Conservation (phyloP, 306 rosid genomes). For the Rubus idaeus region DNA sequence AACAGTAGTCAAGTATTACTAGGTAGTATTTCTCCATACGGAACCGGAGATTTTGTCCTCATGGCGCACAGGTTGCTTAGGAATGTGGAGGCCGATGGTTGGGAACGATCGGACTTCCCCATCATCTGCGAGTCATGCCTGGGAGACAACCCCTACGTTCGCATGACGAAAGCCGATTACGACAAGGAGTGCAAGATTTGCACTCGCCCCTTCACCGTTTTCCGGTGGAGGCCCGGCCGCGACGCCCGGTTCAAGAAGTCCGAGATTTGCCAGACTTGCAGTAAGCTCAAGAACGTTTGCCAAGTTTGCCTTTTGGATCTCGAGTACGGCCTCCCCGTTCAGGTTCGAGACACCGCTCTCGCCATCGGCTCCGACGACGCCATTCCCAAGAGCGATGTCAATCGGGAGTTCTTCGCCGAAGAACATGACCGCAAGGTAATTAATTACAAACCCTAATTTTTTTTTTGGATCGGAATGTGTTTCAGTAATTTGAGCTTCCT, state of each 20-base stretch:
- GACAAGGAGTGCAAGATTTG: slow-evolving; percentile 94
- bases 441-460: too few relatives aligned
- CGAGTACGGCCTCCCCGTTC: slow-evolving; percentile 84
- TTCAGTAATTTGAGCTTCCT: too few relatives aligned
- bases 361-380: slow-evolving; percentile 62
- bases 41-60: too few relatives aligned
- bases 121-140: too few relatives aligned
- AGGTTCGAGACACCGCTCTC: slow-evolving; percentile 82
- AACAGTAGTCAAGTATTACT: too few relatives aligned
- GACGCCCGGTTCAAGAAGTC: slow-evolving; percentile 80
- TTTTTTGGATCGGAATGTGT: too few relatives aligned
- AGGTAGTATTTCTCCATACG: too few relatives aligned
- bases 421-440: slow-evolving; percentile 77
- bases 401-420: slow-evolving; percentile 84
- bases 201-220: slow-evolving; percentile 87
- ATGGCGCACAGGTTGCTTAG: too few relatives aligned
- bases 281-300: slow-evolving; percentile 82
- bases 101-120: too few relatives aligned
- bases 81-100: too few relatives aligned
- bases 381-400: slow-evolving; percentile 89
- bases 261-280: slow-evolving; percentile 90
- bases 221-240: slow-evolving; percentile 88
- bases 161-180: slow-evolving; percentile 59
- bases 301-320: slow-evolving; percentile 92
- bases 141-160: too few relatives aligned